phyloP scores from a whole-genome alignment of 2,329 filamentous ascomycete genomes.

The Dichotomopilus funicola region DNA sequence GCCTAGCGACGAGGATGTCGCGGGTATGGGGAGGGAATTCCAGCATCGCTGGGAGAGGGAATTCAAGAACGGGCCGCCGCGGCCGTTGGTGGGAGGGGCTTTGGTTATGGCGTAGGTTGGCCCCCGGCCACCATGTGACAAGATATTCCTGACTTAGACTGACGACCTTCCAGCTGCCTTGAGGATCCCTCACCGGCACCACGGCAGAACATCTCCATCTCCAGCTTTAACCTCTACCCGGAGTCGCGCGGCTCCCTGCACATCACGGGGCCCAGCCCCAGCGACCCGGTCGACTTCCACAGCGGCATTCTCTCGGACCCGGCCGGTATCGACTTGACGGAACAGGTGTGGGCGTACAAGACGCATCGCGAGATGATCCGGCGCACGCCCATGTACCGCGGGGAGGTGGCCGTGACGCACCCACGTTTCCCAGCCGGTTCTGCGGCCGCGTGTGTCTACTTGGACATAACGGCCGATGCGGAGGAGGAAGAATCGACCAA shows the following conservation, averaged over 20 bases:
- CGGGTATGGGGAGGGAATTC: slow-evolving; percentile 46
- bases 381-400: slow-evolving; percentile 36
- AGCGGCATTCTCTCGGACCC: slow-evolving; percentile 49
- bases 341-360: slow-evolving; percentile 59
- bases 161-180: slow-evolving; percentile 31
- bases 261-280: slow-evolving; percentile 41
- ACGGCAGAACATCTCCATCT: slow-evolving; percentile 36
- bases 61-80: slow-evolving; percentile 38
- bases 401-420: slow-evolving; percentile 26
- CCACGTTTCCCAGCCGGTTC: slow-evolving; percentile 21
- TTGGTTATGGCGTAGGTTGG: neutral
- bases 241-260: slow-evolving; percentile 56
- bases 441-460: slow-evolving; percentile 3
- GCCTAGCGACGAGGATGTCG: slow-evolving; percentile 46
- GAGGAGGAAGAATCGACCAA: no score
- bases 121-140: neutral
- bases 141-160: slow-evolving; percentile 22
- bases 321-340: slow-evolving; percentile 48
- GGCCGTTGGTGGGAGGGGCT: slow-evolving; percentile 40
- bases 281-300: slow-evolving; percentile 48
- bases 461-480: slow-evolving; percentile 24
- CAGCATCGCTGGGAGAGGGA: slow-evolving; percentile 48
- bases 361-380: slow-evolving; percentile 46
- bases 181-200: slow-evolving; percentile 35
- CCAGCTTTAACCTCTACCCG: slow-evolving; percentile 52